Base-by-base conservation (phyloP, 768 basidiomycete genomes). In the Sporobolomyces phaffii region DNA sequence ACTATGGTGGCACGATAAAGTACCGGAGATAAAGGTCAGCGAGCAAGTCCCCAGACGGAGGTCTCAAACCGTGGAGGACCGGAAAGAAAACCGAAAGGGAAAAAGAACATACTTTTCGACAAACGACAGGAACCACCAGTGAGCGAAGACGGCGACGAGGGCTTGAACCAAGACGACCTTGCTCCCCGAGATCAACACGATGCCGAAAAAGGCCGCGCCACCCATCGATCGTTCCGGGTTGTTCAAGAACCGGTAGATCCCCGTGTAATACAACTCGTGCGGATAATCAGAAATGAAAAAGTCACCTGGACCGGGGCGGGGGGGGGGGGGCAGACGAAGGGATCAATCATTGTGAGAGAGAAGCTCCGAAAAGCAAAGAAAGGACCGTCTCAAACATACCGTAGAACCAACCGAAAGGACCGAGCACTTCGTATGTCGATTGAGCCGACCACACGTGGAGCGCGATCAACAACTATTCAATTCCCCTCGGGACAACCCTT, bases 401-500 rank as follows among this genome's bases (percentile, higher is more conserved):
- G 73, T 96, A 99, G 79, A 97, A 93, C 96, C 96, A 99, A 29
- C 96, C 96, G 75, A 97, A 97, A 33, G 89, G 83, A 10, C 96
- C 94, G 3, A 98, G 83, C 24, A 91, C 96, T 75, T 97, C 89
- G 78, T 85, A 97, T 0, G 88, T 91, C 65, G 92, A 91, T 72
- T 84, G 81, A 1, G 90, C 87, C 0, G 91, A 86, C 96, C 96
- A 99, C 41, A 90, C 77, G 73, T 99, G 93, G 47, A 99, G 80
- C 1, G 84, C 87, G 53, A 98, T 84, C 50, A 98, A 81, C 18
- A 90, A 78, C 91, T 92, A 73, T 7, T 11, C 14, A 33, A 63
- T 13, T 17, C 33, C 8, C 29, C 49, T 28, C n/a, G 36, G 61
- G 10, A 68, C 57, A 29, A 59, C 40, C 38, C 38, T 38, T 38